A percentile compares a stretch with the other conserved stretches of the same genome.
These are phyloP conservation scores for Gamarada debralockiae DNA, from an alignment of 495 filamentous ascomycete species.

Conservation along the genomic window DNA sequence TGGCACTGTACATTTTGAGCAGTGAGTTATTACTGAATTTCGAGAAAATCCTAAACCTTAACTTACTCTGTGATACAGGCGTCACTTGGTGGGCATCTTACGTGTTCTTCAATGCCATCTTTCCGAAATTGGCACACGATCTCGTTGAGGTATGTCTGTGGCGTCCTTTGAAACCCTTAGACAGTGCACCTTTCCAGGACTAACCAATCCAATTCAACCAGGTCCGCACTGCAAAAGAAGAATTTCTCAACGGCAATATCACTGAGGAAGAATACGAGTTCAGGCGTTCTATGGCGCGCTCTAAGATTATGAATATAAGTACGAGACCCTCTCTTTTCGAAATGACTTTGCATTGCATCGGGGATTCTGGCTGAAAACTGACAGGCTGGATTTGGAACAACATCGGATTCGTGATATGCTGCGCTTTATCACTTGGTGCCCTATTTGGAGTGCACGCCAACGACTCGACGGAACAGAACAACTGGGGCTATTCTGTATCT, in stretches of 20 bases:
- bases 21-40: too few species aligned
- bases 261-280: conserved; percentile 19
- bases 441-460: conserved; percentile 18
- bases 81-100: conserved; percentile 25
- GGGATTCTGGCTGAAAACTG: too few species aligned
- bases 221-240: conserved; percentile 10
- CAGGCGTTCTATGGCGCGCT: conserved; percentile 18
- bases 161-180: too few species aligned
- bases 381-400: conserved; percentile 18
- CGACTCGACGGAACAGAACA: conserved; percentile 19
- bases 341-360: too few species aligned
- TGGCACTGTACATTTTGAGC: conserved; percentile 24
- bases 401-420: conserved; percentile 19
- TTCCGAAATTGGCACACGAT: conserved; percentile 22
- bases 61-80: too few species aligned
- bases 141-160: too few species aligned
- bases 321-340: too few species aligned
- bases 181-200: too few species aligned
- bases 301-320: conserved; percentile 24
- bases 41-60: too few species aligned
- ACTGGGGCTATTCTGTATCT: conserved; percentile 25
- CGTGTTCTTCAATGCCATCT: conserved; percentile 25
- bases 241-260: conserved; percentile 13
- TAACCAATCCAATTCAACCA: too few species aligned
- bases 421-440: conserved; percentile 19